Evolutionary conservation across 495 filamentous ascomycete genomes (phyloP).

Genomic region (Aspergillus ostianus): DNA sequence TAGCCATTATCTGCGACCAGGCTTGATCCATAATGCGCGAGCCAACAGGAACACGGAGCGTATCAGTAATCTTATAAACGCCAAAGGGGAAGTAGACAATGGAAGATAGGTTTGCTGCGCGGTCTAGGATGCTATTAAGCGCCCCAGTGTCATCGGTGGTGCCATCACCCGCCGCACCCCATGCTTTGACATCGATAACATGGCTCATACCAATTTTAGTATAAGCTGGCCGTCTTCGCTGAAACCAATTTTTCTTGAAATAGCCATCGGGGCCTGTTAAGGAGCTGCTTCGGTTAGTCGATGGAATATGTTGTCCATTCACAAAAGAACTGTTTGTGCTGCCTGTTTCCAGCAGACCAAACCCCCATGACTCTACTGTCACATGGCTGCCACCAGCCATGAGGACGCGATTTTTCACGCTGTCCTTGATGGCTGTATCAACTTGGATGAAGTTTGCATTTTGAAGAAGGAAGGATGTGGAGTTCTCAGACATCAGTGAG

Average conservation of each 20-base stretch:
- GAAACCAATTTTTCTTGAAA: slow-evolving; percentile 23
- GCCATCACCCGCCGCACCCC: slow-evolving; percentile 69
- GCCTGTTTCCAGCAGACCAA: slow-evolving; percentile 15
- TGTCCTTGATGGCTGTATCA: slow-evolving; percentile 10
- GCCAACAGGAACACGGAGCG: slow-evolving; percentile 63
- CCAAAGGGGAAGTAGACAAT: slow-evolving; percentile 83
- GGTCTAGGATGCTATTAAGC: slow-evolving; percentile 64
- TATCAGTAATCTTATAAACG: slow-evolving; percentile 73
- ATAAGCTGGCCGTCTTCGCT: slow-evolving; percentile 30
- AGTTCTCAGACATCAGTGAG: slow-evolving; percentile 22
- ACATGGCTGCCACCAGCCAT: slow-evolving; percentile 37
- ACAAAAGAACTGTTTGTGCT: slow-evolving; percentile 3
- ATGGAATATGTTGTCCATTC: slow-evolving; percentile 10
- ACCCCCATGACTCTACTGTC: slow-evolving; percentile 48
- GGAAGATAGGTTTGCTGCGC: slow-evolving; percentile 36
- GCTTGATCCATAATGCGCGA: slow-evolving; percentile 74
- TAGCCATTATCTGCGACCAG: slow-evolving; percentile 78
- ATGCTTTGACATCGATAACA: slow-evolving; percentile 60
- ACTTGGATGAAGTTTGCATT: slow-evolving; percentile 20
- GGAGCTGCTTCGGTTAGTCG: slow-evolving; percentile 11
- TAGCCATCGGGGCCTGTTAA: slow-evolving; percentile 5
- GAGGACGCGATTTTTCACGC: not conserved
- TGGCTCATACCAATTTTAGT: slow-evolving; percentile 42
- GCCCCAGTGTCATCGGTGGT: slow-evolving; percentile 47
- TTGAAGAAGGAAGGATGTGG: slow-evolving; percentile 21